Percentiles rank a stretch among this genome's conserved stretches.
Conservation (phyloP, 1,284 basidiomycete genomes). For the Trichosporon sp. region DNA sequence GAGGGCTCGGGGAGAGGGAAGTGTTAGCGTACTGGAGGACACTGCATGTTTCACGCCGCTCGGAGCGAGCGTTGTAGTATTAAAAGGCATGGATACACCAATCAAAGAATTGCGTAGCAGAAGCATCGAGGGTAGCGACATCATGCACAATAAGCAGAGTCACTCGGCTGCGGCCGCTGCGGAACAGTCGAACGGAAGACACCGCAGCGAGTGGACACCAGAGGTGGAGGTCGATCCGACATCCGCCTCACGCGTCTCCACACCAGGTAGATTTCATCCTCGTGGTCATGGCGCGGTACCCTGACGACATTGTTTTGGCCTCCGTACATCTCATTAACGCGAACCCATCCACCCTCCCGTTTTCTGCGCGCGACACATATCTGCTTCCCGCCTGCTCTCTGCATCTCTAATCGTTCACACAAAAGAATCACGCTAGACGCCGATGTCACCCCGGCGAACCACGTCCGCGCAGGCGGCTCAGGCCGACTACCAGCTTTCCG, state of each 20-base stretch:
- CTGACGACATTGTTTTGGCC: neutral
- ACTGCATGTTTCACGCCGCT: slow-evolving; percentile 2
- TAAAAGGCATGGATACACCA: slow-evolving; percentile 7
- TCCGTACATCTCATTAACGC: neutral
- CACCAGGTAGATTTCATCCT: no score
- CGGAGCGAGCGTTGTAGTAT: slow-evolving; percentile 3
- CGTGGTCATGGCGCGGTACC: neutral
- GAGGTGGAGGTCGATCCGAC: neutral
- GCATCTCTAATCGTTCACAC: neutral
- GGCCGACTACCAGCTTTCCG: slow-evolving; percentile 15
- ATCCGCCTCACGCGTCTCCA: neutral
- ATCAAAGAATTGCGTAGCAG: neutral
- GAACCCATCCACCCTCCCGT: neutral
- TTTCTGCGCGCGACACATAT: neutral
- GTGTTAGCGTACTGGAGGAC: neutral
- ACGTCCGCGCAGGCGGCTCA: neutral
- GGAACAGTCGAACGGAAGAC: no score
- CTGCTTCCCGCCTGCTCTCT: neutral
- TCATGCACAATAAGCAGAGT: no score
- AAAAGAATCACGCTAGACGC: neutral
- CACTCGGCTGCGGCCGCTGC: no score
- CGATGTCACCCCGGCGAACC: neutral
- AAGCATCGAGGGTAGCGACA: no score
- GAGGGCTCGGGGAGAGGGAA: neutral
- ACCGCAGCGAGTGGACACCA: neutral